These are phyloP conservation scores for Grifola frondosa DNA, from an alignment of 1,284 basidiomycete species.

Conservation along the genomic window DNA sequence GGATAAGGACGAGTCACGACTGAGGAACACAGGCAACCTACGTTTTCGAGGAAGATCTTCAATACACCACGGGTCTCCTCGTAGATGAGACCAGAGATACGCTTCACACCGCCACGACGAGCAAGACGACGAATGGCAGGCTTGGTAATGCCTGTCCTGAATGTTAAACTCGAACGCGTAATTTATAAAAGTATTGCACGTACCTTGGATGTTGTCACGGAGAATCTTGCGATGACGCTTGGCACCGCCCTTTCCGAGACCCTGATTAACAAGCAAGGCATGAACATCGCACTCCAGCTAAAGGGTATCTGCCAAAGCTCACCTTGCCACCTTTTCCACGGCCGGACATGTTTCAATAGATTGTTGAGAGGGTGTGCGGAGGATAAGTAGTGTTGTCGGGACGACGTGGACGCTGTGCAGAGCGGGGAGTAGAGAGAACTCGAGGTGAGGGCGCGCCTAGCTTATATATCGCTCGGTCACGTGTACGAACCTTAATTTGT, in stretches of 20 bases:
- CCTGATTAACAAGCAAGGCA: conserved; percentile 36
- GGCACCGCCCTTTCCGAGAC: conserved; percentile 48
- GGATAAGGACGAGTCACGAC: not conserved
- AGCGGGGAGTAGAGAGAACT: not conserved
- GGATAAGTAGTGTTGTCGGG: conserved; percentile 3
- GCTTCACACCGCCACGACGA: conserved; percentile 94
- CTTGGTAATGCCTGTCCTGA: conserved; percentile 53
- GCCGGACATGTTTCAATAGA: conserved; percentile 50
- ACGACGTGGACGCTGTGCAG: not conserved
- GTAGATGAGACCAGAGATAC: conserved; percentile 92
- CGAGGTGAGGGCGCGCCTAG: not conserved
- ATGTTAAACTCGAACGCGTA: not conserved
- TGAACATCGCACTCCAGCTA: not conserved
- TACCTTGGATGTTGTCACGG: conserved; percentile 71
- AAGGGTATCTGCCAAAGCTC: conserved; percentile 9
- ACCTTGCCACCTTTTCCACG: conserved; percentile 65
- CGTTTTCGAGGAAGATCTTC: conserved; percentile 89
- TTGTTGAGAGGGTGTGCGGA: conserved; percentile 4
- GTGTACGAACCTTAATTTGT: conserved; percentile 26
- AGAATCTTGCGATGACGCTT: conserved; percentile 70
- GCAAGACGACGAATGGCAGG: conserved; percentile 82
- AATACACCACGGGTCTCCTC: conserved; percentile 94
- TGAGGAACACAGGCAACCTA: conserved; percentile 30
- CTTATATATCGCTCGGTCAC: conserved; percentile 15
- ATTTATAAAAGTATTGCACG: not conserved